Conservation (phyloP, 2,329 filamentous ascomycete genomes). For the Colletotrichum lentis region DNA sequence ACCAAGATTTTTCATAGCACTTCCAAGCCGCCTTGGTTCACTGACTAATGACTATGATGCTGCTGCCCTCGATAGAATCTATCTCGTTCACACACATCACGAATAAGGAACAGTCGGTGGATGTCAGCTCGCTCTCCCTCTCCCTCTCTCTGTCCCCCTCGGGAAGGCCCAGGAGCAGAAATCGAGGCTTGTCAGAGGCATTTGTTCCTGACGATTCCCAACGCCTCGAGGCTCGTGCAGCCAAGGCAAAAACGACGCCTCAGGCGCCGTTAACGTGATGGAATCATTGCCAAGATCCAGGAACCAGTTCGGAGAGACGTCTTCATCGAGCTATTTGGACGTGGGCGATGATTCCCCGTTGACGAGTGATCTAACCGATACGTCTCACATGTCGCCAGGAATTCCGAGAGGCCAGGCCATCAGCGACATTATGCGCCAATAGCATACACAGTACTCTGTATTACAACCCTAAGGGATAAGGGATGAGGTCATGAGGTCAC, state of each 20-base stretch:
- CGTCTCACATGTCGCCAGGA: constrained; percentile 33
- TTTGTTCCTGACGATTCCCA: constrained; percentile 38
- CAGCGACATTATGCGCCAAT: constrained; percentile 29
- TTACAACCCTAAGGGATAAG: constrained; percentile 28
- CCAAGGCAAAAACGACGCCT: constrained; percentile 18
- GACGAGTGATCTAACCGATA: constrained; percentile 25
- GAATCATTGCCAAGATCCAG: constrained; percentile 33
- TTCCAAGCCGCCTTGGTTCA: not conserved
- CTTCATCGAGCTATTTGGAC: constrained; percentile 29
- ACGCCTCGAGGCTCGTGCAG: constrained; percentile 29
- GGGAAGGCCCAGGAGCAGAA: constrained; percentile 28
- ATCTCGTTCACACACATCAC: constrained; percentile 17
- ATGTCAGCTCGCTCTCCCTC: constrained; percentile 14
- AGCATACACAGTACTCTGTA: constrained; percentile 6
- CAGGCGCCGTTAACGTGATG: constrained; percentile 19
- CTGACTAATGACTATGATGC: not conserved
- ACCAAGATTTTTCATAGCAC: not conserved
- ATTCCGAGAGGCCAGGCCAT: constrained; percentile 20
- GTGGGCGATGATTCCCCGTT: constrained; percentile 25
- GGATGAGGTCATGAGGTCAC: constrained; percentile 35
- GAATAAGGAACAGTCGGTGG: constrained; percentile 7
- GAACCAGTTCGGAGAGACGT: constrained; percentile 24
- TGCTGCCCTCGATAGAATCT: constrained; percentile 9
- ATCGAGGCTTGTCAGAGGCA: constrained; percentile 36
- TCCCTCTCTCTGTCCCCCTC: not conserved